A percentile compares a stretch with the other conserved stretches of the same genome.
phyloP scores from a whole-genome alignment of 768 basidiomycete species.

The Austroboletus festivus region DNA sequence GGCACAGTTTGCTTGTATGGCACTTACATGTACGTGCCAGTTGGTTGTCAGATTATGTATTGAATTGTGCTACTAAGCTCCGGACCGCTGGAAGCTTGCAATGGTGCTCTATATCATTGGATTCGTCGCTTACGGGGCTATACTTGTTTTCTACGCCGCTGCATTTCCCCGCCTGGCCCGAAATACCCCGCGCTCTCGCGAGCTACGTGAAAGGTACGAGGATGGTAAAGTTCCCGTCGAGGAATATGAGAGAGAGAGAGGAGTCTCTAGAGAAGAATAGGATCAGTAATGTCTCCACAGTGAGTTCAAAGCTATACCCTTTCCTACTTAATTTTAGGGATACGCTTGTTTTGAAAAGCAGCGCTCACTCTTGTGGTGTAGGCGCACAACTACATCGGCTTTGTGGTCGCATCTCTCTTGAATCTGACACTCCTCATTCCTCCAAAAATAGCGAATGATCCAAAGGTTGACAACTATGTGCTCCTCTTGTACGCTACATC shows the following conservation, averaged over 20 bases:
- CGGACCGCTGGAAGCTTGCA: slow-evolving; percentile 66
- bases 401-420: slow-evolving; percentile 58
- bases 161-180: slow-evolving; percentile 78
- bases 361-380: slow-evolving; percentile 22
- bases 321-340: too few relatives aligned
- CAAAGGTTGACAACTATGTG: slow-evolving; percentile 71
- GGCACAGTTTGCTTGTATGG: slow-evolving; percentile 74
- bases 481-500: slow-evolving; percentile 56
- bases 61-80: slow-evolving; percentile 36
- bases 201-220: slow-evolving; percentile 53
- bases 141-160: slow-evolving; percentile 78
- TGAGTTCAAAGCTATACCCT: too few relatives aligned
- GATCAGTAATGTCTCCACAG: slow-evolving; percentile 82
- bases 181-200: slow-evolving; percentile 64
- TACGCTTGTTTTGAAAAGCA: background rate
- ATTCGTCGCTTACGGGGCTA: slow-evolving; percentile 77
- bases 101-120: slow-evolving; percentile 81
- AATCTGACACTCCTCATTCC: slow-evolving; percentile 73
- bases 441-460: slow-evolving; percentile 38
- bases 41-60: background rate
- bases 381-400: slow-evolving; percentile 78
- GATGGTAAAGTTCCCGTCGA: slow-evolving; percentile 56
- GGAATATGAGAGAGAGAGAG: slow-evolving; percentile 64
- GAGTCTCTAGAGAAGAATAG: slow-evolving; percentile 82
- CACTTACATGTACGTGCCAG: slow-evolving; percentile 55